A percentile compares a stretch with the other conserved stretches of the same genome.
These are phyloP conservation scores for Apiospora aurea DNA, from an alignment of 2,329 filamentous ascomycete genomes.

Conservation along the genomic window DNA sequence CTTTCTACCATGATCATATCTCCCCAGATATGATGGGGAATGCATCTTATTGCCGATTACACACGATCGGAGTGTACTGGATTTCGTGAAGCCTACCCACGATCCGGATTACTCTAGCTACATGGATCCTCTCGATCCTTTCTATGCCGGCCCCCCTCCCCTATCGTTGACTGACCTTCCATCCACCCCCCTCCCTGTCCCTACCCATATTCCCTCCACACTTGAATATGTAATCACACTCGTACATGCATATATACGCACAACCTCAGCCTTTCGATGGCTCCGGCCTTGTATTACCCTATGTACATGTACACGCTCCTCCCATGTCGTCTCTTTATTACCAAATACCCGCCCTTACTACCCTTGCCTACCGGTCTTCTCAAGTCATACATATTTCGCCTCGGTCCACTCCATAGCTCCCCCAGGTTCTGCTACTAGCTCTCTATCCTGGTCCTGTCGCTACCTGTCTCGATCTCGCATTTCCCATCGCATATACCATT, in stretches of 20 bases:
- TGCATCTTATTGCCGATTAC: conserved; percentile 9
- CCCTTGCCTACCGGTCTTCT: conserved; percentile 25
- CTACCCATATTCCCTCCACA: conserved; percentile 35
- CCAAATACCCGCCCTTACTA: conserved; percentile 34
- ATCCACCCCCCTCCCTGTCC: conserved; percentile 30
- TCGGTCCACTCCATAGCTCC: conserved; percentile 26
- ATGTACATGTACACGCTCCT: conserved; percentile 35
- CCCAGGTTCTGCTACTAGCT: conserved; percentile 13
- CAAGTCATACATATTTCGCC: conserved; percentile 29
- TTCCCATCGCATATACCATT: neutral
- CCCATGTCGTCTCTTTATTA: conserved; percentile 34
- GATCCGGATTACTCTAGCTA: conserved; percentile 14
- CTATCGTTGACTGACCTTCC: conserved; percentile 33
- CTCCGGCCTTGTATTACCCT: conserved; percentile 36
- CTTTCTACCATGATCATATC: neutral
- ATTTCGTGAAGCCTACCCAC: conserved; percentile 16
- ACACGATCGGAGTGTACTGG: neutral
- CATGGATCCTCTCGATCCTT: conserved; percentile 1
- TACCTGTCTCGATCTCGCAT: neutral
- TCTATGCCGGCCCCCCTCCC: conserved; percentile 33
- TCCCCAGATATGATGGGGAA: neutral
- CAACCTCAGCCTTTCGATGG: conserved; percentile 38
- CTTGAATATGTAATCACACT: conserved; percentile 43
- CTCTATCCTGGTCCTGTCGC: neutral
- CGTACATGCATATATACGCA: conserved; percentile 36